Evolutionary conservation across 257 asterid species (phyloP), one percentile per base, ranked within the genome.

Genomic region (Haberlea rhodopensis): DNA sequence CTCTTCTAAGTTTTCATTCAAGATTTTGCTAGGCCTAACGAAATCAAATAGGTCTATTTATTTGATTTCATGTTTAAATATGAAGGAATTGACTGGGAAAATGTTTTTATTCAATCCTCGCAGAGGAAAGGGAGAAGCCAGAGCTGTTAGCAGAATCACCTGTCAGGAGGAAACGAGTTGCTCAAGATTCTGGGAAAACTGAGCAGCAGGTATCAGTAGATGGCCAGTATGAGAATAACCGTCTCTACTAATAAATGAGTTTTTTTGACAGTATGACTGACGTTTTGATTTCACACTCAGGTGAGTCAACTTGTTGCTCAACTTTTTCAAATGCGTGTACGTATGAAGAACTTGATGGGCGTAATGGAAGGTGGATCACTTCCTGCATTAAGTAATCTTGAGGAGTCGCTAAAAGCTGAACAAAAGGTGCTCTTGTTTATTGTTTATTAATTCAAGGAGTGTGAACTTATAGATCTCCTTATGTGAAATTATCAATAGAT

Each of bases 71-170:
- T 32, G 6, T 59, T 29, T 37, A n/a, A 22, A 48, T 64, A 10
- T 32, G 55, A 29, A 60, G 53, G 57, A 48, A 65, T 60, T 34
- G 57, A n/a, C 65, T 48, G 56, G 24, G 25, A 27, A 57, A 43
- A n/a, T 15, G 62, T 49, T 45, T 53, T 37, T 27, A 18, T 53
- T 65, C 67, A 6, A 40, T 65, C 70, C 65, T 45, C 70, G 70
- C 87, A 91, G 99, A 92, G 99, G 99, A 92, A 76, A 85, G 89
- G 77, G 99, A 87, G 72, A 84, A 92, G 56, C 99, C 99, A 9
- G 97, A 92, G 75, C 77, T 89, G 43, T 74, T 92, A 81, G 99
- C 99, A 6, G 97, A 82, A 76, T 89, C 97, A 29, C 90, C 90
- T 26, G 75, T 59, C 20, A 84, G 90, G 70, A 84, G 99, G 78